phyloP scores from a whole-genome alignment of 805 yeast species.

The Candida ficus region DNA sequence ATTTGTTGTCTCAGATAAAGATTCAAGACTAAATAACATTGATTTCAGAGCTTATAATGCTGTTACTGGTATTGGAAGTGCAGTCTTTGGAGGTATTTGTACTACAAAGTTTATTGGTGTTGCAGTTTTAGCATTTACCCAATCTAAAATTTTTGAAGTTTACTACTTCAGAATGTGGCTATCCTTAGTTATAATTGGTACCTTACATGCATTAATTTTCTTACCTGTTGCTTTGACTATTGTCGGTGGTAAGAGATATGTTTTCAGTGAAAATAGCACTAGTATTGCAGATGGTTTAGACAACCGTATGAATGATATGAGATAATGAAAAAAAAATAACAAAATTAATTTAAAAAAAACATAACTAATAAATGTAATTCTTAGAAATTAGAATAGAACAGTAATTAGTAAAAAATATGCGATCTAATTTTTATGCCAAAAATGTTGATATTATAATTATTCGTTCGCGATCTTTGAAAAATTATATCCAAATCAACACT shows the following conservation, averaged over 20 bases:
- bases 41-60: conserved; percentile 45
- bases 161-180: conserved; percentile 96
- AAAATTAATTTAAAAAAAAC: no score
- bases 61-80: conserved; percentile 75
- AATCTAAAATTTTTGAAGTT: conserved; percentile 82
- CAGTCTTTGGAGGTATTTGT: conserved; percentile 88
- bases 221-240: conserved; percentile 69
- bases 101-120: conserved; percentile 88
- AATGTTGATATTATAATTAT: no score
- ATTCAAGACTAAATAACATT: conserved; percentile 27
- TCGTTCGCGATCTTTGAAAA: background rate
- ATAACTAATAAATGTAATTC: no score
- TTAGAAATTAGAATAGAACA: no score
- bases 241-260: conserved; percentile 56
- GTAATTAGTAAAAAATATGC: no score
- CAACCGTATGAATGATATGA: conserved; percentile 12
- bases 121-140: conserved; percentile 77
- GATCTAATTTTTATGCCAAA: no score
- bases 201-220: conserved; percentile 71
- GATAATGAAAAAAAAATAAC: conserved; percentile 1
- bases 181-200: conserved; percentile 68
- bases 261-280: conserved; percentile 30
- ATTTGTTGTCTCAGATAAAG: conserved; percentile 38
- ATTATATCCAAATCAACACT: no score
- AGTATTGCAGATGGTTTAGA: conserved; percentile 29